These are phyloP conservation scores for Amauroascus verrucosus DNA, from an alignment of 2,329 filamentous ascomycete genomes.

Conservation along the genomic window DNA sequence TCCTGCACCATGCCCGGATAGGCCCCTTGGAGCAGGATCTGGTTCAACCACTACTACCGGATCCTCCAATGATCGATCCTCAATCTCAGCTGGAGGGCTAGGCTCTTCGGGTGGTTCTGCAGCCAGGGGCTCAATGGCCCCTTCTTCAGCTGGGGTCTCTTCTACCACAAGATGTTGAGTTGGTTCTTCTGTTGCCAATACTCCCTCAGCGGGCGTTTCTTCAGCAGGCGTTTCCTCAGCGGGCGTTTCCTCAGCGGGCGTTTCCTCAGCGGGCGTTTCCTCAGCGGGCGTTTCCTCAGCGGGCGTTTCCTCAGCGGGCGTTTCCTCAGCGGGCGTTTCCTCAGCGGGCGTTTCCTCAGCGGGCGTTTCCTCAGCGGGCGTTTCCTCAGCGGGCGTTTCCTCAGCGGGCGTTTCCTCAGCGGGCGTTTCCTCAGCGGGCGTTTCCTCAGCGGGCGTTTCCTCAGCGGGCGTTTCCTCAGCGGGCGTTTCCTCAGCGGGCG, in stretches of 20 bases:
- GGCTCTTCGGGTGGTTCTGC: conserved; percentile 15
- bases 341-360: conserved; percentile 6
- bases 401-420: conserved; percentile 2
- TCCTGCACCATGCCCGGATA: conserved; percentile 4
- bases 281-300: neutral
- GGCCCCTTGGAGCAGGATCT: conserved; percentile 12
- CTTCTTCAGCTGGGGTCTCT: conserved; percentile 16
- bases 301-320: neutral
- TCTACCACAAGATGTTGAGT: conserved; percentile 16
- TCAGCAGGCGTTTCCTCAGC: neutral
- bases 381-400: conserved; percentile 9
- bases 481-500: neutral
- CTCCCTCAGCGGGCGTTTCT: neutral
- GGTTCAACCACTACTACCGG: neutral
- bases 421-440: neutral
- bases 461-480: conserved; percentile 5
- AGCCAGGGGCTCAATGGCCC: conserved; percentile 14
- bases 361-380: conserved; percentile 9
- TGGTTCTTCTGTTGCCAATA: conserved; percentile 7
- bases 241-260: neutral
- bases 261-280: neutral
- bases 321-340: conserved; percentile 5
- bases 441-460: conserved; percentile 8
- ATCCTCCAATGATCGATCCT: conserved; percentile 7
- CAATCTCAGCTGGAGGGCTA: neutral